Conservation (phyloP, 169 alveolate genomes). For the Eimeria necatrix region DNA sequence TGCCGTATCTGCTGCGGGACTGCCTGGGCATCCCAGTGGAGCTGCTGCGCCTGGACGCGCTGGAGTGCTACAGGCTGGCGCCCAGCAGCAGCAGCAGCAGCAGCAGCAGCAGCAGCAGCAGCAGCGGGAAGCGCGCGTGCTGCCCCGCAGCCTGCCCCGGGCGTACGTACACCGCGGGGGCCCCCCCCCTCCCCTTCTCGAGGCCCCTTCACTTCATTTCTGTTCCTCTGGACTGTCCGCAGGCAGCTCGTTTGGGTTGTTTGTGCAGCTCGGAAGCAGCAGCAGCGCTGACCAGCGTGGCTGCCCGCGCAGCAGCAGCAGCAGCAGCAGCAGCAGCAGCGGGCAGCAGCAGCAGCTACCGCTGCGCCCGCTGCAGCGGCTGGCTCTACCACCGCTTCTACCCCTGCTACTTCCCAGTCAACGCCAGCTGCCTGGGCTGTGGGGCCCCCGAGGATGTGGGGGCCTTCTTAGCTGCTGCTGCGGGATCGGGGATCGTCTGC, state of each 20-base stretch:
- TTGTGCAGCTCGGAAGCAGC: background rate
- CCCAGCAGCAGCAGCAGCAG: background rate
- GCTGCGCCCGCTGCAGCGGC: background rate
- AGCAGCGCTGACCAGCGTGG: background rate
- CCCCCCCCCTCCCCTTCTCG: background rate
- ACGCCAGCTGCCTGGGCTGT: background rate
- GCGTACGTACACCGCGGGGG: background rate
- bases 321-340: background rate
- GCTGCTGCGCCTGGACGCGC: background rate
- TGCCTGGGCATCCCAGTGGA: background rate
- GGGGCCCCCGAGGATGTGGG: background rate
- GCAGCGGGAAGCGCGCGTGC: background rate
- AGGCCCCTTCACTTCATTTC: background rate
- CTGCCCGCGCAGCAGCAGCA: background rate
- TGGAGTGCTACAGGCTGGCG: background rate
- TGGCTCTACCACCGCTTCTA: background rate
- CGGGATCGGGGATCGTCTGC: background rate
- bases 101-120: conserved; percentile 6
- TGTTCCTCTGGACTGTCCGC: background rate
- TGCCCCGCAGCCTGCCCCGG: background rate
- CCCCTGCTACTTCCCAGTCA: background rate
- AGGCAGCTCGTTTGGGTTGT: background rate
- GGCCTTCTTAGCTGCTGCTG: background rate
- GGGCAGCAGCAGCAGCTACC: background rate
- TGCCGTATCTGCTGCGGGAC: background rate